A percentile compares a stretch with the other conserved stretches of the same genome.
Conservation (phyloP, 2,329 filamentous ascomycete genomes). For the Stagonosporopsis rhizophila region DNA sequence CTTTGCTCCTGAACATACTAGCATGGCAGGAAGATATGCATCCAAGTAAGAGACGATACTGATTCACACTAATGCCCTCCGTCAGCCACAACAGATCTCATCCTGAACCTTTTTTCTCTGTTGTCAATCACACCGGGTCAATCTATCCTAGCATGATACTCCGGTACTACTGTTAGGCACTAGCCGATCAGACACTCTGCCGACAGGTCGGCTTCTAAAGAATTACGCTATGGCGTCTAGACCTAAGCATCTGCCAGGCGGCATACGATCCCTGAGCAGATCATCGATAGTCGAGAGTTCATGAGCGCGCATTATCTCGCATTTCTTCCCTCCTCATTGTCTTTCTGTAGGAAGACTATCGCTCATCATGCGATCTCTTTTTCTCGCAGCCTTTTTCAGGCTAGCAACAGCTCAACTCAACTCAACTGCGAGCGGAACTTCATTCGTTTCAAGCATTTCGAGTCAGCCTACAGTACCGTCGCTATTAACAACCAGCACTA, state of each 20-base stretch:
- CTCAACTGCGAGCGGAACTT: constrained; percentile 11
- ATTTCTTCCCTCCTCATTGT: background rate
- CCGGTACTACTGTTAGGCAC: background rate
- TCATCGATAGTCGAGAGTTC: constrained; percentile 9
- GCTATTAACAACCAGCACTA: too few relatives aligned
- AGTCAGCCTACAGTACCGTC: too few relatives aligned
- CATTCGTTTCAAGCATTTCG: constrained; percentile 3
- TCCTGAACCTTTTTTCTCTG: too few relatives aligned
- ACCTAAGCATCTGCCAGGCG: background rate
- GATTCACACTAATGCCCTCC: background rate
- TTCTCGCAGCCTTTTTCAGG: constrained; percentile 21
- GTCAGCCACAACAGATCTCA: too few relatives aligned
- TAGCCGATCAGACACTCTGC: background rate
- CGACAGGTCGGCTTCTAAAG: background rate
- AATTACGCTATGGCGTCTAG: background rate
- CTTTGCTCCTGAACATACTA: too few relatives aligned
- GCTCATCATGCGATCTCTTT: constrained; percentile 23
- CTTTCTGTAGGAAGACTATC: constrained; percentile 5
- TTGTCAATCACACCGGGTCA: background rate
- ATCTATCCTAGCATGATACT: background rate
- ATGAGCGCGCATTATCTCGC: constrained; percentile 7
- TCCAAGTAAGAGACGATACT: too few relatives aligned
- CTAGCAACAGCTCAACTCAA: constrained; percentile 24
- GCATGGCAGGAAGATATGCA: too few relatives aligned
- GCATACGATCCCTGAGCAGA: constrained; percentile 17